Evolutionary conservation across 352 stramenopile species (phyloP), one percentile per base, ranked within the genome.

Genomic region (Globisporangium nagaii): DNA sequence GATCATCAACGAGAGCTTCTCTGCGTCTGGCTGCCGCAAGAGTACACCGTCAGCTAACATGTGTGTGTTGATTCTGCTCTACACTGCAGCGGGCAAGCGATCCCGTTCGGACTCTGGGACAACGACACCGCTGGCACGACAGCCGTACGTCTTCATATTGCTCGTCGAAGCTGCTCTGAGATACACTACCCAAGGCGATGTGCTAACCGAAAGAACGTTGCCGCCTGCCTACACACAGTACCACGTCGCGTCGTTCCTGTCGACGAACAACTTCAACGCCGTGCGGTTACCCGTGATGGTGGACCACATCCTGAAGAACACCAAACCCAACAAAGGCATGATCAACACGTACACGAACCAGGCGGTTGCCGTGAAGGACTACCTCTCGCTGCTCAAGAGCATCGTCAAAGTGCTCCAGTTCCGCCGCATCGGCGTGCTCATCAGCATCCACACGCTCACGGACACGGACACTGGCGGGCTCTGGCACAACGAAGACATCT

Each of bases 191-290:
- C n/a, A n/a, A n/a, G n/a, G n/a, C n/a, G n/a, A n/a, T n/a, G n/a
- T n/a, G n/a, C 13, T 11, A 28, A 31, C 15, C 2, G 2, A 30
- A n/a, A n/a, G n/a, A n/a, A n/a, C n/a, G n/a, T n/a, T n/a, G n/a
- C n/a, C n/a, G 15, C 12, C 17, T 52, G 7, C 3, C 17, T 24
- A 11, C 15, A 0, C 10, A 39, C 45, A 68, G 64, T 77, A 75
- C 36, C 53, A 73, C 24, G 53, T 77, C 27, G 68, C 68, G 5
- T 27, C 49, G 15, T 75, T 75, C 51, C 49, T 77, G 12, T 56
- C 65, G 2, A 34, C 25, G n/a, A 74, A 77, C 59, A 71, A 77
- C 20, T 77, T 75, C 42, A 77, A 77, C 30, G 42, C 45, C 0
- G 62, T 75, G 31, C 58, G 62, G 0, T 41, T 75, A 1, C 68